Percentiles rank a stretch among this genome's conserved stretches.
These are phyloP conservation scores for Acacia crassicarpa DNA, from an alignment of 306 rosid genomes.

Conservation along the genomic window DNA sequence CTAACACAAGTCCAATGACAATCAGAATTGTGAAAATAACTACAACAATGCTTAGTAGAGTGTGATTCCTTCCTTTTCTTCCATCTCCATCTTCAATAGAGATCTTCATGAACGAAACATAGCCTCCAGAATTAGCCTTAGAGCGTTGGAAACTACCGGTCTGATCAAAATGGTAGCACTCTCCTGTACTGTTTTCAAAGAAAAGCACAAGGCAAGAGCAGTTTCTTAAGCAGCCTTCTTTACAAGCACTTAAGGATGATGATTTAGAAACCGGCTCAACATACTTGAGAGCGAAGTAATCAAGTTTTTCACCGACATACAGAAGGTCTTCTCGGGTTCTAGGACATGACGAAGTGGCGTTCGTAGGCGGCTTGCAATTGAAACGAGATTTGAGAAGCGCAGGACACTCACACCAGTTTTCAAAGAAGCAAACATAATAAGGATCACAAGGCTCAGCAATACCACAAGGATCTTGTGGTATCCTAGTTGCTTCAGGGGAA, in stretches of 20 bases:
- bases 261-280: slow-evolving; percentile 61
- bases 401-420: slow-evolving; percentile 78
- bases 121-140: slow-evolving; percentile 40
- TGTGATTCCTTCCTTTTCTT: slow-evolving; percentile 33
- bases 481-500: slow-evolving; percentile 41
- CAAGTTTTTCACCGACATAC: slow-evolving; percentile 58
- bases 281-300: slow-evolving; percentile 70
- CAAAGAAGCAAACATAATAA: slow-evolving; percentile 57
- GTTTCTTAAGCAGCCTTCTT: slow-evolving; percentile 56
- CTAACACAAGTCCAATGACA: slow-evolving; percentile 44
- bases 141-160: slow-evolving; percentile 71
- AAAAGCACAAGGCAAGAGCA: slow-evolving; percentile 86
- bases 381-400: slow-evolving; percentile 57
- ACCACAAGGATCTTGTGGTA: slow-evolving; percentile 73
- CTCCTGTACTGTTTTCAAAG: slow-evolving; percentile 69
- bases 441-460: slow-evolving; percentile 81
- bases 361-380: slow-evolving; percentile 57
- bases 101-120: slow-evolving; percentile 68
- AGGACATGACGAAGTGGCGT: slow-evolving; percentile 54
- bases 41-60: slow-evolving; percentile 39
- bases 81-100: slow-evolving; percentile 30
- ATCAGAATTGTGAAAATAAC: slow-evolving; percentile 42
- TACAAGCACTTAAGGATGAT: slow-evolving; percentile 54
- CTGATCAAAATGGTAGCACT: slow-evolving; percentile 65
- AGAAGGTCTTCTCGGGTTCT: slow-evolving; percentile 46